Conservation (phyloP, 495 filamentous ascomycete species). For the Penicillium desertorum region DNA sequence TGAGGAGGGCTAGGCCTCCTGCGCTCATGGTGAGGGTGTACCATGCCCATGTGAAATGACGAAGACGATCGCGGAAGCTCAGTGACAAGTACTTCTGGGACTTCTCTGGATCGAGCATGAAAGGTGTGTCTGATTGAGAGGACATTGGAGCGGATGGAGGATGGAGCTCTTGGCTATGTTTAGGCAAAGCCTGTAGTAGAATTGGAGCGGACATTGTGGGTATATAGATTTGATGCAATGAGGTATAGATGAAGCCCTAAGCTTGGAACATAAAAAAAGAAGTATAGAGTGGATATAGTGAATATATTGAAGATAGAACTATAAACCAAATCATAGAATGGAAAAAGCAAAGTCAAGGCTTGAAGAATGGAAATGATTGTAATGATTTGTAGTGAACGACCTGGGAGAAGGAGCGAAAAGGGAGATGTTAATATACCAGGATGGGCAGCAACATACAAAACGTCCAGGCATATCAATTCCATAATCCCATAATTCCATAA, state of each 20-base stretch:
- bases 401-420: constrained; percentile 1
- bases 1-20: constrained; percentile 61
- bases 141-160: constrained; percentile 31
- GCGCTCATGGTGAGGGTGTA: constrained; percentile 69
- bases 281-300: constrained; percentile 4
- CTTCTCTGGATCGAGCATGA: constrained; percentile 26
- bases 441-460: constrained; percentile 2
- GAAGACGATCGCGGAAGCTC: constrained; percentile 48
- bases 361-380: neutral
- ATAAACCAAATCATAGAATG: constrained; percentile 5
- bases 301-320: neutral
- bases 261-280: neutral
- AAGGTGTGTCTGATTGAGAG: constrained; percentile 27
- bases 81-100: constrained; percentile 20
- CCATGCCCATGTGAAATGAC: constrained; percentile 74
- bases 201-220: constrained; percentile 20
- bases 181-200: constrained; percentile 15
- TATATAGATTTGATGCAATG: neutral
- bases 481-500: neutral
- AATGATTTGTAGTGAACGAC: neutral
- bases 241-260: neutral
- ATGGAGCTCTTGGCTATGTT: constrained; percentile 19
- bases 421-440: constrained; percentile 10
- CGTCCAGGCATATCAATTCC: constrained; percentile 3
- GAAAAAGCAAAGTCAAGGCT: neutral